Evolutionary conservation across 1,284 basidiomycete genomes (phyloP).

Genomic region (Ganoderma sp.): DNA sequence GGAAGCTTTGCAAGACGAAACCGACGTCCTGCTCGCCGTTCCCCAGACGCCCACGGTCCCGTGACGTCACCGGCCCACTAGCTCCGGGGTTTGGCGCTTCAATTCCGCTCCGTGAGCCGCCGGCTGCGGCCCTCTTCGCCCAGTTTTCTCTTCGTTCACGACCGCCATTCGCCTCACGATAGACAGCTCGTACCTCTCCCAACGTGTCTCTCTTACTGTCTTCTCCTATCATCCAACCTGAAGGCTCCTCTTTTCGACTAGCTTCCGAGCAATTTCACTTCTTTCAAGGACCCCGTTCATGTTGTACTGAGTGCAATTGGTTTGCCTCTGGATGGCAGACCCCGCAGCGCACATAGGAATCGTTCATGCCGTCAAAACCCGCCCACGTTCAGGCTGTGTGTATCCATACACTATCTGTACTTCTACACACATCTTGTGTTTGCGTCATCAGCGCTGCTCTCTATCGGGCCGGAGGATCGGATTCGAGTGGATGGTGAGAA

Average conservation of each 20-base stretch:
- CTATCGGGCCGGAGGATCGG: neutral
- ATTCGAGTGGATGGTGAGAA: neutral
- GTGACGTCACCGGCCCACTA: slow-evolving; percentile 26
- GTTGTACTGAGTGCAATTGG: no score
- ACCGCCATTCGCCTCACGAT: neutral
- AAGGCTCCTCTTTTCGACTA: neutral
- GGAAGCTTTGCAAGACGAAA: neutral
- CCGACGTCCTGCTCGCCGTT: neutral
- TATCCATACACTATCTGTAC: neutral
- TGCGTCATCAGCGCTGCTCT: neutral
- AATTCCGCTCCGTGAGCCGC: neutral
- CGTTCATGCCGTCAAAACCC: no score
- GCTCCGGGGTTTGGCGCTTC: neutral
- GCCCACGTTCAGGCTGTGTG: no score
- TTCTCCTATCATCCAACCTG: neutral
- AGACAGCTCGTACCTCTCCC: neutral
- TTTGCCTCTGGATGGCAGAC: no score
- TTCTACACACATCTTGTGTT: neutral
- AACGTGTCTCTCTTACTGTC: neutral
- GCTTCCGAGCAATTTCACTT: neutral
- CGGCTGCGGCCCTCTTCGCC: neutral
- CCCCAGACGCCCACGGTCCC: slow-evolving; percentile 17
- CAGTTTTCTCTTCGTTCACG: neutral
- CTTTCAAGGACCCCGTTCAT: neutral
- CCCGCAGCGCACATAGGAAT: no score